Evolutionary conservation across 2,329 filamentous ascomycete genomes (phyloP), one percentile per base, ranked within the genome.

Genomic region (Chrysoporthe cubensis): DNA sequence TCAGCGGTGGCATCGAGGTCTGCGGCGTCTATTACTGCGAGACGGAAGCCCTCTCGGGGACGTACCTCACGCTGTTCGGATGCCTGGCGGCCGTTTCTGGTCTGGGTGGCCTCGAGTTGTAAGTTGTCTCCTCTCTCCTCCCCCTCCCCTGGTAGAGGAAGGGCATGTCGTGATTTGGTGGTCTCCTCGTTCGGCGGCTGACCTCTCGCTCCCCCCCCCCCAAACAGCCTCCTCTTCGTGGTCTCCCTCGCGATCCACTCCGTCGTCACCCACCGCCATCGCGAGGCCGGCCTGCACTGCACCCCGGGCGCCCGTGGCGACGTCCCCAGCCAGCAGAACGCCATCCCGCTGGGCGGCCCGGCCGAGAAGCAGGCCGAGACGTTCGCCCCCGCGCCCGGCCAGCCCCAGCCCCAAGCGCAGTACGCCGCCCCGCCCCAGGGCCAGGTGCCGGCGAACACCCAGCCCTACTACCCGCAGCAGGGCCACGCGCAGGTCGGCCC

Each of bases 81-180:
- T 78, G 73, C 70, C 69, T 76, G 66, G 78, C 78, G 0, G 79
- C 77, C 3, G 79, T 78, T 0, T 76, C 80, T 4, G 81, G 75
- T 1, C 66, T 85, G 0, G 82, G 82, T 4, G 80, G 75, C 1
- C 14, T 84, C 0, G 71, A 81, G 43, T 83, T 83, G 83, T 85
- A 75, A 73, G 81, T 77, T 14, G 13, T 21, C 58, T n/a, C 34
- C 34, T 8, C 64, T 21, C 26, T 44, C 43, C 44, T 18, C 50
- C 14, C 5, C 43, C n/a, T 5, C 18, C 52, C 21, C 4, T 4
- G 40, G 16, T 8, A 11, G 11, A 40, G 14, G 48, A 34, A n/a
- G 26, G 21, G 16, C 11, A 0, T 32, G 32, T 59, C 16, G 18
- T 50, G 18, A 26, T 37, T 52, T 18, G 46, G 4, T 50, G 7